Conservation (phyloP, 192 early-diverging fungal genomes). For the Linnemannia exigua region DNA sequence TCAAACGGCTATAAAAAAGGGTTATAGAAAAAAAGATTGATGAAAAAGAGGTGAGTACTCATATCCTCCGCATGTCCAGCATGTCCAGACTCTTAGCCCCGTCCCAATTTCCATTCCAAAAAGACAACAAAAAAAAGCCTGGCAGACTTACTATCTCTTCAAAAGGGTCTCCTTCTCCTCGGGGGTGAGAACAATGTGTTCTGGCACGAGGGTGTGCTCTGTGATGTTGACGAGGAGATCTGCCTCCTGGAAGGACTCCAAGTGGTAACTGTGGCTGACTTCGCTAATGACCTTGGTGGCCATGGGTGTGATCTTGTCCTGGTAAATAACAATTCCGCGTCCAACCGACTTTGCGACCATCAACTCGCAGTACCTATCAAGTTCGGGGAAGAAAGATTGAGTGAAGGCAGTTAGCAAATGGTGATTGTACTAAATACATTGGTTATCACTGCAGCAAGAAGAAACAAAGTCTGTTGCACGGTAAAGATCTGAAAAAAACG, state of each 20-base stretch:
- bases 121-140: slow-evolving; percentile 1
- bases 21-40: slow-evolving; percentile 14
- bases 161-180: slow-evolving; percentile 95
- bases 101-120: too few species aligned
- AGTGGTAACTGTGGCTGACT: slow-evolving; percentile 58
- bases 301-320: slow-evolving; percentile 84
- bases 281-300: slow-evolving; percentile 81
- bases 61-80: background rate
- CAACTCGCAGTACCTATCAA: slow-evolving; percentile 72
- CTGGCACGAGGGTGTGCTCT: slow-evolving; percentile 94
- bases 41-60: background rate
- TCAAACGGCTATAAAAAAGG: slow-evolving; percentile 77
- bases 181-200: slow-evolving; percentile 86
- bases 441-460: too few species aligned
- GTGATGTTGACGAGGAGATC: slow-evolving; percentile 99
- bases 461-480: too few species aligned
- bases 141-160: slow-evolving; percentile 85
- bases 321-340: slow-evolving; percentile 91
- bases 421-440: background rate
- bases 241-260: slow-evolving; percentile 92
- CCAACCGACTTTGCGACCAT: slow-evolving; percentile 89
- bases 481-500: slow-evolving; percentile 14
- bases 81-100: background rate
- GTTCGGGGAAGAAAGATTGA: slow-evolving; percentile 35
- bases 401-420: slow-evolving; percentile 19